Evolutionary conservation across 1,139 yeast species (phyloP), one percentile per base, ranked within the genome.

Genomic region (Kluyveromyces sp.): DNA sequence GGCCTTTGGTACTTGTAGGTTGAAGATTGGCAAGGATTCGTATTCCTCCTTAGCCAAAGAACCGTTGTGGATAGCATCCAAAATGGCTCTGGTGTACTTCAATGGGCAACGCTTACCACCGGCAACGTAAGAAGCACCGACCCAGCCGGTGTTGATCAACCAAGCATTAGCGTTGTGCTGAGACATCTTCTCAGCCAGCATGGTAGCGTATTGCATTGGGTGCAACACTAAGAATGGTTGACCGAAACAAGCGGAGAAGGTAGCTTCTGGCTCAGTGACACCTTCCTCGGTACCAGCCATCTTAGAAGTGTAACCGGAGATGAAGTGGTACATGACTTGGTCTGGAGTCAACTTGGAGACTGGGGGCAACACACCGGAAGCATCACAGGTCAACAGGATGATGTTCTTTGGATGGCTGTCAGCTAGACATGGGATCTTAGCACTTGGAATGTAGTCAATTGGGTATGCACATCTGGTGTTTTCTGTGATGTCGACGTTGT

Each of bases 261-360:
- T 87, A 47, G 97, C 95, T 69, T 86, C 89, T 49, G 98, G 97
- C 73, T 92, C 97, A 53, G 97, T 89, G 56, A 92, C 87, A 70
- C 98, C 98, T 68, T 87, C 95, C 72, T 92, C 98, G 47, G 98
- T 92, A 69, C 98, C 98, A 53, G 98, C 96, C 95, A 92, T 92
- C 80, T 92, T 92, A 49, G 97, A 89, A 52, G 98, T 92, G 78
- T 92, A 92, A 65, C 98, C 98, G 52, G 95, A 84, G 59, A 92
- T 92, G 71, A 92, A 92, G 73, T 92, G 97, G 77, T 92, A 92
- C 97, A 92, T 92, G 55, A 92, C 97, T 72, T 92, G 97, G 56
- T 92, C 87, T 63, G 87, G 87, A 47, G 94, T 77, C 68, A 92
- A 79, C 71, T 83, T 87, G 53, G 97, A 88, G 50, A 92, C 95